These are phyloP conservation scores for Tilletia indica DNA, from an alignment of 1,284 basidiomycete species.

Conservation along the genomic window DNA sequence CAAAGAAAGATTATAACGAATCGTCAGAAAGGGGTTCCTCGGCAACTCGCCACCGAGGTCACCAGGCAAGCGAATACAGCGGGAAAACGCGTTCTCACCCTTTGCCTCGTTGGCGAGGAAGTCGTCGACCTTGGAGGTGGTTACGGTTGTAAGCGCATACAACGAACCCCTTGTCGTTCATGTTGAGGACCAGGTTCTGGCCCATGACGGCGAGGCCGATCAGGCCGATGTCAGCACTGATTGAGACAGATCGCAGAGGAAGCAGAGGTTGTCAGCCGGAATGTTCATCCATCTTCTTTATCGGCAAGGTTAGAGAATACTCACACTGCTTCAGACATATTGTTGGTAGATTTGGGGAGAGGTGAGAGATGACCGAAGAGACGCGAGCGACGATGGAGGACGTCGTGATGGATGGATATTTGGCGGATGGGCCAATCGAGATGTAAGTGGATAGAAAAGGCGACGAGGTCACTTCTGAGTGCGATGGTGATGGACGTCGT, in stretches of 20 bases:
- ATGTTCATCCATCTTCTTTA: background rate
- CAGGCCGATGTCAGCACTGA: constrained; percentile 54
- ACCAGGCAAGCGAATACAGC: background rate
- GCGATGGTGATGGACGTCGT: too few relatives aligned
- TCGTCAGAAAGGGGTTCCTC: background rate
- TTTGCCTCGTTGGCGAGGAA: constrained; percentile 98
- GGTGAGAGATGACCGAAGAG: constrained; percentile 17
- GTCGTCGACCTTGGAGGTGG: constrained; percentile 89
- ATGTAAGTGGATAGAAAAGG: too few relatives aligned
- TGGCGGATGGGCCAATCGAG: too few relatives aligned
- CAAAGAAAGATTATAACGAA: background rate
- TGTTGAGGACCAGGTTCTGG: constrained; percentile 56
- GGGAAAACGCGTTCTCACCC: constrained; percentile 63
- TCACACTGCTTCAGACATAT: constrained; percentile 23
- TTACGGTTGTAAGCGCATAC: constrained; percentile 98
- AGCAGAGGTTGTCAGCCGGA: background rate
- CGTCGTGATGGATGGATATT: constrained; percentile 2
- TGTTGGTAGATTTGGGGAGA: constrained; percentile 10
- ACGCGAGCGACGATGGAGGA: constrained; percentile 12
- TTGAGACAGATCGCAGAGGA: background rate
- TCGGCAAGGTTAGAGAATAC: constrained; percentile 1
- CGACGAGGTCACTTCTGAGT: too few relatives aligned
- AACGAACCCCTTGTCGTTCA: constrained; percentile 84
- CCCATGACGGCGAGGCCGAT: constrained; percentile 56
- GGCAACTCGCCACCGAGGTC: constrained; percentile 20